These are phyloP conservation scores for Podila horticola DNA, from an alignment of 192 early-diverging fungal species.

Conservation along the genomic window DNA sequence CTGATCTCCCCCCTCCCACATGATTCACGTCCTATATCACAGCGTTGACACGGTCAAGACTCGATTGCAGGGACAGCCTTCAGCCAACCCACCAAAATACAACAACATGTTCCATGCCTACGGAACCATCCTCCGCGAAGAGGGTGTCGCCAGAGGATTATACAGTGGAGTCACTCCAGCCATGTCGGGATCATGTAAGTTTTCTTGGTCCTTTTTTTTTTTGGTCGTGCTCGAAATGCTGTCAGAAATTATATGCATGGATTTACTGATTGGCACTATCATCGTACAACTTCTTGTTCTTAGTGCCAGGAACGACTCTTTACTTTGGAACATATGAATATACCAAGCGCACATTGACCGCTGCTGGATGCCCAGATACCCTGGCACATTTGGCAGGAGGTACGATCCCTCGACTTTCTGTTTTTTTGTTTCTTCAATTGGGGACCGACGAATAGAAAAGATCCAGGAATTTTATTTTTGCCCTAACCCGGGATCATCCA, in stretches of 20 bases:
- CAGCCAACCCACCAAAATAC: slow-evolving; percentile 58
- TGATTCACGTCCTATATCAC: background rate
- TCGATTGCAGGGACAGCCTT: slow-evolving; percentile 64
- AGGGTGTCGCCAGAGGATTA: slow-evolving; percentile 61
- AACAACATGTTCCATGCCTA: slow-evolving; percentile 69
- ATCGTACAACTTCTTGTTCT: background rate
- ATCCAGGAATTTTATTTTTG: background rate
- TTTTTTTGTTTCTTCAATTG: background rate
- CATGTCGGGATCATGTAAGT: slow-evolving; percentile 59
- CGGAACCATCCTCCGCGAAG: slow-evolving; percentile 62
- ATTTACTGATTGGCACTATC: too few species aligned
- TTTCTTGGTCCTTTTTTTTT: background rate
- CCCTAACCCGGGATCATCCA: background rate
- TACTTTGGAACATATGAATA: slow-evolving; percentile 70
- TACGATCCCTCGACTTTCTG: background rate
- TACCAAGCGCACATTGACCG: slow-evolving; percentile 63
- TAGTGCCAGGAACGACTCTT: slow-evolving; percentile 65
- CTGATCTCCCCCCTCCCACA: too few species aligned
- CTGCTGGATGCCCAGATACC: slow-evolving; percentile 58
- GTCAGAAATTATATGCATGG: background rate
- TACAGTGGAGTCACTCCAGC: slow-evolving; percentile 68
- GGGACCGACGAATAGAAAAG: background rate
- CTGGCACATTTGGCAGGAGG: slow-evolving; percentile 65
- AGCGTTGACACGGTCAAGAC: slow-evolving; percentile 68
- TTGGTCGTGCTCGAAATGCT: background rate